Percentiles rank a stretch among this genome's conserved stretches.
Evolutionary conservation across 768 basidiomycete species (phyloP).

Genomic region (Leccinum truebloodii): DNA sequence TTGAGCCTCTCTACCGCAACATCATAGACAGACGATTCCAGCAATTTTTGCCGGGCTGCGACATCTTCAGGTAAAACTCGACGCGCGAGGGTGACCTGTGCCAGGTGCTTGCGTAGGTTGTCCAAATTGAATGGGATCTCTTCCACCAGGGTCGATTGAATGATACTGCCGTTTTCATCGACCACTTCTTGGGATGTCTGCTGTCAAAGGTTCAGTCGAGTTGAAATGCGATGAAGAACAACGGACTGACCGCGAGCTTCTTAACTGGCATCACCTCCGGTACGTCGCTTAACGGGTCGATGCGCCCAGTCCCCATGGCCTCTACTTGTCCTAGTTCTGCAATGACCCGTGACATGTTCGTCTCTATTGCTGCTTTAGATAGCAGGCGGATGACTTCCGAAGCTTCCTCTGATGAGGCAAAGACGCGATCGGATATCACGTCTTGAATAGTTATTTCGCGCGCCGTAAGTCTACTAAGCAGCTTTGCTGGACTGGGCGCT

Average conservation of each 20-base stretch:
- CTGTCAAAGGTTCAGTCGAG: constrained; percentile 10
- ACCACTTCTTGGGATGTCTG: neutral
- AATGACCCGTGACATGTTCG: constrained; percentile 51
- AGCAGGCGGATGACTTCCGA: constrained; percentile 54
- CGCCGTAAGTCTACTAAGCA: constrained; percentile 48
- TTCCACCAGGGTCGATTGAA: constrained; percentile 21
- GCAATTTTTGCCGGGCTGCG: constrained; percentile 56
- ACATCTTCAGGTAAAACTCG: constrained; percentile 65
- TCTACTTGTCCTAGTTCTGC: constrained; percentile 58
- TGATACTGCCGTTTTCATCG: constrained; percentile 6
- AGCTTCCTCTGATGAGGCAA: constrained; percentile 57
- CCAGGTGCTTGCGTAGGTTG: constrained; percentile 68
- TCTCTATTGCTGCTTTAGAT: constrained; percentile 59
- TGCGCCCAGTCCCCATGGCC: constrained; percentile 38
- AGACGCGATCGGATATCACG: constrained; percentile 58
- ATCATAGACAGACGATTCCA: constrained; percentile 49
- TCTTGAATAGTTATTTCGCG: constrained; percentile 50
- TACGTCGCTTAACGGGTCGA: constrained; percentile 50
- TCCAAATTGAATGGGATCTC: constrained; percentile 76
- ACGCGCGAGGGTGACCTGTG: constrained; percentile 61
- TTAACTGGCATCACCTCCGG: constrained; percentile 66
- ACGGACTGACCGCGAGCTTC: constrained; percentile 41
- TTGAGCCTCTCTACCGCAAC: constrained; percentile 54
- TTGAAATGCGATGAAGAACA: neutral
- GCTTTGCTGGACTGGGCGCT: constrained; percentile 21